Evolutionary conservation across 805 yeast genomes (phyloP), one percentile per base, ranked within the genome.

Genomic region (Hermanozyma aechmeae): DNA sequence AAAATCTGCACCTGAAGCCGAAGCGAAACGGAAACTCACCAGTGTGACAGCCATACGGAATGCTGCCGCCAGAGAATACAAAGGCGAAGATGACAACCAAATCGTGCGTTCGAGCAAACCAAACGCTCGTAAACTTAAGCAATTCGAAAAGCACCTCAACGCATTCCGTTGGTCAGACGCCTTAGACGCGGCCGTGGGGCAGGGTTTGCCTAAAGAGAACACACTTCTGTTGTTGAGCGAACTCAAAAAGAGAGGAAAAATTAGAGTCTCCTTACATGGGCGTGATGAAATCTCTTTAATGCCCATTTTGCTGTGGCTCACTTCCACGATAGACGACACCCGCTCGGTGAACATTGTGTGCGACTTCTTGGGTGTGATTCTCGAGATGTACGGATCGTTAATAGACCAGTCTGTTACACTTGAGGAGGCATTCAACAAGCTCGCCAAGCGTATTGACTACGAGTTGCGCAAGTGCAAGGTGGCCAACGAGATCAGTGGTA

Each of bases 141-240:
- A 74, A 26, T 89, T 79, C 48, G 98, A 92, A 53, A 79, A 70
- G 48, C 79, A 80, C 45, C 65, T 92, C 37, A 82, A 84, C 48
- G 81, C 81, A 16, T 92, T 92, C 65, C 74, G 80, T 48, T 92
- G 97, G 96, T 52, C 77, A 3, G 96, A 87, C 41, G 96, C 97
- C 4, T 65, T 92, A 25, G 95, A 89, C 51, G 68, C 78, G 34
- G 96, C 95, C 1, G 77, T 89, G 38, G 64, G 72, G 10, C 70
- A 79, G 3, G 95, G 95, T 9, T 68, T 78, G 50, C 74, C 89
- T 1, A 73, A 77, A 33, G 96, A 87, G 44, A 65, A 78, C 35
- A 82, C 95, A 0, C 61, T 84, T 6, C 79, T 95, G 11, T 85
- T 86, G 3, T 62, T 92, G 36, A 79, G 78, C 44, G 98, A 92